A percentile compares a stretch with the other conserved stretches of the same genome.
phyloP scores from a whole-genome alignment of 169 alveolate species.

The Plasmodium malariae region DNA sequence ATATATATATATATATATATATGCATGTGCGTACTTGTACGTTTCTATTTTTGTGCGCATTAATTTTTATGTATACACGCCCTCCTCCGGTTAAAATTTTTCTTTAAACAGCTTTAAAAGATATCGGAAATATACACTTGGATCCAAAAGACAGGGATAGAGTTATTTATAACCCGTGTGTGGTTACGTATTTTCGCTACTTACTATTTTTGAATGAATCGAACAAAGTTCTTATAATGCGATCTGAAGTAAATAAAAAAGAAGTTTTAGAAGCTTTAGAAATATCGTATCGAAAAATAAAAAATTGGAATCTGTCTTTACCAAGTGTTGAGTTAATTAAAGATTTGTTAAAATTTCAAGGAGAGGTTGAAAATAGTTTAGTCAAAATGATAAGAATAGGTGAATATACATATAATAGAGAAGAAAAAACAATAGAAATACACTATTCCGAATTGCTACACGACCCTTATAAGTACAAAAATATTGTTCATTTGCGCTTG shows the following conservation, averaged over 20 bases:
- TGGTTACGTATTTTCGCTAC: conserved; percentile 63
- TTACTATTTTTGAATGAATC: conserved; percentile 47
- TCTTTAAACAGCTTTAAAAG: conserved; percentile 24
- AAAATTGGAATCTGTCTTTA: conserved; percentile 35
- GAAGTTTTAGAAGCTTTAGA: conserved; percentile 51
- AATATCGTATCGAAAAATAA: conserved; percentile 24
- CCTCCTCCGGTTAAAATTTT: neutral
- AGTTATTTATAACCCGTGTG: conserved; percentile 60
- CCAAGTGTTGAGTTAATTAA: conserved; percentile 27
- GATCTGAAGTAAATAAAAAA: conserved; percentile 63
- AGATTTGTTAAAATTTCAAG: conserved; percentile 32
- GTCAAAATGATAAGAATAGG: conserved; percentile 63
- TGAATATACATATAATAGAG: conserved; percentile 25
- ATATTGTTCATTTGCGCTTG: conserved; percentile 34
- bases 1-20: conserved; percentile 14
- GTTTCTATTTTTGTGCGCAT: neutral
- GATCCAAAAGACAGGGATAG: conserved; percentile 73
- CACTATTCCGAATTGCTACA: conserved; percentile 30
- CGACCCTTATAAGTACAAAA: conserved; percentile 39
- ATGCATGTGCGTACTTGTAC: neutral
- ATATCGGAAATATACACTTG: conserved; percentile 64
- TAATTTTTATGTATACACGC: neutral
- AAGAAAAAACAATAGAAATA: conserved; percentile 39
- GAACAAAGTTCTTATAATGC: conserved; percentile 37
- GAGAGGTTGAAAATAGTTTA: conserved; percentile 23